Conservation (phyloP, 2,329 filamentous ascomycete genomes). For the Pleoardoris graminearum region DNA sequence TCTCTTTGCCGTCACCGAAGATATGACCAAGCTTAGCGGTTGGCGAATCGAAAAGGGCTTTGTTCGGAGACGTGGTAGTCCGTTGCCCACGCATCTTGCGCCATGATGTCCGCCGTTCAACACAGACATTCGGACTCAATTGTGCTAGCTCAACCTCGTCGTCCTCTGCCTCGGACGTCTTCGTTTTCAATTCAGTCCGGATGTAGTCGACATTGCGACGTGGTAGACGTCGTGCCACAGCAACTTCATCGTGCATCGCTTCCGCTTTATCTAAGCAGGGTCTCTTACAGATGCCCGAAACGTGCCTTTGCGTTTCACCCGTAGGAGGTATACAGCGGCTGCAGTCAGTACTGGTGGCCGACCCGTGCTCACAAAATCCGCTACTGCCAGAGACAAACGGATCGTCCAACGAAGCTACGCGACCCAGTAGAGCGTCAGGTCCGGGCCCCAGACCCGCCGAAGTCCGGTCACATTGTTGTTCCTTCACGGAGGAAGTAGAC, state of each 20-base stretch:
- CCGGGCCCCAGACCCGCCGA: too few species aligned
- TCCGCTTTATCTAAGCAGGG: not conserved
- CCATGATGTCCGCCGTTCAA: conserved; percentile 19
- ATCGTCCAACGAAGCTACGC: not conserved
- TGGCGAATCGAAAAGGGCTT: not conserved
- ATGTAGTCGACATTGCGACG: not conserved
- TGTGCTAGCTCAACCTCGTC: conserved; percentile 21
- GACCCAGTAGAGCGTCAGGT: too few species aligned
- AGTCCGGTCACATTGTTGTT: too few species aligned
- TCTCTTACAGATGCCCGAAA: not conserved
- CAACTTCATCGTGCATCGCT: not conserved
- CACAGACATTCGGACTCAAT: conserved; percentile 37
- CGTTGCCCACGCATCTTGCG: not conserved
- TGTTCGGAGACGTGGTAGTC: not conserved
- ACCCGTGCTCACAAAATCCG: not conserved
- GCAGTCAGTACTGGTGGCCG: not conserved
- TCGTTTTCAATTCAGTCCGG: not conserved
- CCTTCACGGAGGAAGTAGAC: too few species aligned
- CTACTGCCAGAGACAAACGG: not conserved
- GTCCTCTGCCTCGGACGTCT: conserved; percentile 7
- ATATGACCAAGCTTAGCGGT: not conserved
- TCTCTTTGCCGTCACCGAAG: not conserved
- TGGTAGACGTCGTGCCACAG: too few species aligned
- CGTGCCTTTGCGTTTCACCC: not conserved
- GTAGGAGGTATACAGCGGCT: not conserved